Percentiles rank a stretch among this genome's conserved stretches.
Evolutionary conservation across 2,329 filamentous ascomycete genomes (phyloP).

Genomic region (Torrubiella hemipterigena): DNA sequence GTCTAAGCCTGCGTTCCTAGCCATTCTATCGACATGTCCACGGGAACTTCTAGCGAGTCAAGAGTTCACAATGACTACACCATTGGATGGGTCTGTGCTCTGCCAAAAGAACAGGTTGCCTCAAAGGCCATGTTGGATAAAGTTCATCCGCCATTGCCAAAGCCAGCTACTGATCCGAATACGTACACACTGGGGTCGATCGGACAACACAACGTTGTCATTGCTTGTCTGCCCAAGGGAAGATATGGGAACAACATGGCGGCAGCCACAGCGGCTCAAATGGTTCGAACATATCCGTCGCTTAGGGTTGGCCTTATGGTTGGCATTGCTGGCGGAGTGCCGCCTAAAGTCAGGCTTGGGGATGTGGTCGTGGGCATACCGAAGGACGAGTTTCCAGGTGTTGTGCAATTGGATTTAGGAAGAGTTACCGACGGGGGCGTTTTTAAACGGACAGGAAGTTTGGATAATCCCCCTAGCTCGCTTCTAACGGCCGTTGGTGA

Average conservation of each 20-base stretch:
- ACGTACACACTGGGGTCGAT: constrained; percentile 20
- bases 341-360: constrained; percentile 14
- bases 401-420: constrained; percentile 9
- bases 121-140: constrained; percentile 26
- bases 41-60: no score
- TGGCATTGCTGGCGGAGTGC: constrained; percentile 20
- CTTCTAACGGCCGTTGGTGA: constrained; percentile 5
- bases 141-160: constrained; percentile 14
- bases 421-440: constrained; percentile 4
- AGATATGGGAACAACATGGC: constrained; percentile 15
- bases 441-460: constrained; percentile 2
- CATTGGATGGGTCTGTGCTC: constrained; percentile 32
- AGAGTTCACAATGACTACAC: no score
- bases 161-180: constrained; percentile 14
- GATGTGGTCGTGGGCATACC: constrained; percentile 10
- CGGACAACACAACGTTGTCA: constrained; percentile 21
- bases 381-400: constrained; percentile 1
- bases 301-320: constrained; percentile 19
- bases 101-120: constrained; percentile 23
- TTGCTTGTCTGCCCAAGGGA: constrained; percentile 15
- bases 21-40: no score
- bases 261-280: constrained; percentile 13
- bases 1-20: no score
- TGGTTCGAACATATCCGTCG: constrained; percentile 16
- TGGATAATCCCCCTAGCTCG: constrained; percentile 6